Evolutionary conservation across 1,284 basidiomycete species (phyloP).

Genomic region (Garcileccinum viscosum): DNA sequence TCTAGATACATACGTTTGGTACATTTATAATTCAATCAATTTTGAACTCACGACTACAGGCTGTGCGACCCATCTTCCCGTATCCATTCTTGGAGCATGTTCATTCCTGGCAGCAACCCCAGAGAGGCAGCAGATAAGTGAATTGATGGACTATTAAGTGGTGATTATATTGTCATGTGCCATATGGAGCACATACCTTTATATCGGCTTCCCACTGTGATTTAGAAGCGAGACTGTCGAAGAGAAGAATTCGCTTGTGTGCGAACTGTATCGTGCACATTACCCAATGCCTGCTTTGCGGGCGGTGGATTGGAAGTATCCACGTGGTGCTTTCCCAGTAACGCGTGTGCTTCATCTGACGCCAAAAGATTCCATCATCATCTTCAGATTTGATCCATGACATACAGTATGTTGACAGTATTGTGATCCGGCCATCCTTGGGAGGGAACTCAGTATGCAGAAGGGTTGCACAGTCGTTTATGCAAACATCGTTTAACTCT

Average conservation of each 20-base stretch:
- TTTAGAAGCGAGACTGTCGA: background rate
- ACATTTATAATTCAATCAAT: background rate
- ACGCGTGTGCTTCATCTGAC: background rate
- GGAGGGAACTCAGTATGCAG: background rate
- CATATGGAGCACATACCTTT: background rate
- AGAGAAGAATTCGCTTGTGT: background rate
- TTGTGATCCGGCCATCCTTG: background rate
- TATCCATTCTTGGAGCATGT: background rate
- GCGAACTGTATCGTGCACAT: background rate
- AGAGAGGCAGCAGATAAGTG: background rate
- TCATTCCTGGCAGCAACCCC: background rate
- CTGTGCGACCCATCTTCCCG: background rate
- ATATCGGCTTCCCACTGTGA: background rate
- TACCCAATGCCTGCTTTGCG: background rate
- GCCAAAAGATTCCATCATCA: background rate
- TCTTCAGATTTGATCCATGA: background rate
- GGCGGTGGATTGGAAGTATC: background rate
- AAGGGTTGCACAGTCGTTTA: background rate
- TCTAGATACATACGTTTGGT: background rate
- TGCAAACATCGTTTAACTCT: background rate
- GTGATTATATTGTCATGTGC: background rate
- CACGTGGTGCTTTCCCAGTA: background rate
- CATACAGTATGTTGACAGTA: background rate
- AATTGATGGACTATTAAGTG: background rate
- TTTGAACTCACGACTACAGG: background rate